phyloP scores from a whole-genome alignment of 2,329 filamentous ascomycete species.

The Phaeosphaeriaceae sp. region DNA sequence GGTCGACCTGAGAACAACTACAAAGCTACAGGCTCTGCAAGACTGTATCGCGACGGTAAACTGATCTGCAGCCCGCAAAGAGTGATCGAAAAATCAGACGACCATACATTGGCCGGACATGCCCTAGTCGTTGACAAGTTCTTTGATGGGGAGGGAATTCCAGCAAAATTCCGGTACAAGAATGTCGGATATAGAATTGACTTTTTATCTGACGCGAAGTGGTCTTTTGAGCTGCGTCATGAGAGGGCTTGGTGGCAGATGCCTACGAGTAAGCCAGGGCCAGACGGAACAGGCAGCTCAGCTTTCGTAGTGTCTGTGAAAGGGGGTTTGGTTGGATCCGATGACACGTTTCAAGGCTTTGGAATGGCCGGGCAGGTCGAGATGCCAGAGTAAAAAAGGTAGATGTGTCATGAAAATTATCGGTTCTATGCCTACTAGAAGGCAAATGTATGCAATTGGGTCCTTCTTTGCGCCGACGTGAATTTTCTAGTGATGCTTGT shows the following conservation, averaged over 20 bases:
- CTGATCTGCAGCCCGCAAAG: conserved; percentile 4
- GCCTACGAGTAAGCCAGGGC: conserved; percentile 7
- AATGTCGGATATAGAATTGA: conserved; percentile 6
- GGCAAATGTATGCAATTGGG: no score
- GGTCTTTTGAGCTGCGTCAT: conserved; percentile 6
- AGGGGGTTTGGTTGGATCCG: conserved; percentile 4
- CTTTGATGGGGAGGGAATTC: conserved; percentile 3
- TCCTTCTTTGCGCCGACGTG: no score
- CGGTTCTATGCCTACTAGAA: no score
- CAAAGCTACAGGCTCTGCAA: conserved; percentile 1
- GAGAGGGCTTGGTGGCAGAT: conserved; percentile 1
- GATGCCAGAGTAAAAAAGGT: conserved; percentile 2
- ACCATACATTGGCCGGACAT: not conserved
- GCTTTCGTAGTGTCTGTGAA: conserved; percentile 5
- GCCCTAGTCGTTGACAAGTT: conserved; percentile 2
- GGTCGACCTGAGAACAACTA: conserved; percentile 6
- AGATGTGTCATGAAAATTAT: no score
- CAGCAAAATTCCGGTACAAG: conserved; percentile 4
- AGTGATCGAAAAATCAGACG: conserved; percentile 2
- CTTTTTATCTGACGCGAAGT: conserved; percentile 3
- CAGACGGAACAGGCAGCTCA: conserved; percentile 3
- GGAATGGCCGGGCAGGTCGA: conserved; percentile 10
- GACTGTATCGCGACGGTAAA: conserved; percentile 7
- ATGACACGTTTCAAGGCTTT: conserved; percentile 6
- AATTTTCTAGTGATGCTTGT: no score